Base-by-base conservation (phyloP, 176 grass and related monocot genomes). In the Paspalum notatum region DNA sequence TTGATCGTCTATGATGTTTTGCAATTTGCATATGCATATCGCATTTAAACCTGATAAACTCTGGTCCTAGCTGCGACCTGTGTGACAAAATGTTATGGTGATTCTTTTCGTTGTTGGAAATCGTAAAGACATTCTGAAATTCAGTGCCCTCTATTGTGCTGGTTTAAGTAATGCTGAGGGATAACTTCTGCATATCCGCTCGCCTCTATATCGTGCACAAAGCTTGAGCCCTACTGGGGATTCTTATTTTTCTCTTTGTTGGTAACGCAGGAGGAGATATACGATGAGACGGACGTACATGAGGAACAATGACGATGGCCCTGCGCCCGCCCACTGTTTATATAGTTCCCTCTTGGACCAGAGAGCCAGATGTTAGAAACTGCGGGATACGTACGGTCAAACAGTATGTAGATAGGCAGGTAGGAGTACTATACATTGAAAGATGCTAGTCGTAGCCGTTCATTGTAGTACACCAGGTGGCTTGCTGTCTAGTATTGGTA, bases 251-350 rank as follows among this genome's bases (percentile, higher is more conserved):
- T 24, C 26, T 54, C 37, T 52, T 55, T 26, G 5, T 32, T 63
- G 48, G 66, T 27, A 62, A 41, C 57, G 40, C 80, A 98, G 95
- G 95, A 98, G 70, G 95, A 98, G 85, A 98, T 98, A 60, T 98
- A 91, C 75, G 95, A 98, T 13, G 95, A 98, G 71, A 98, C 95
- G n/a, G 92, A 98, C 68, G 54, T 92, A 70, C 95, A 90, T 0
- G 88, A 97, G 58, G 88, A 98, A 15, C 80, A 87, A 89, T 86
- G 10, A 85, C 78, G 65, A 72, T 11, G 66, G 66, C 40, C 11
- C n/a, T 37, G 5, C 5, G 42, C 21, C 8, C 5, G 42, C 21
- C 8, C 32, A 1, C 5, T 67, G 20, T 68, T 69, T 32, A 55
- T 32, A 55, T 59, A 57, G 6, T 37, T 57, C 39, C 26, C 11